phyloP scores from a whole-genome alignment of 352 stramenopile genomes.

The Pythium grandisporangium region DNA sequence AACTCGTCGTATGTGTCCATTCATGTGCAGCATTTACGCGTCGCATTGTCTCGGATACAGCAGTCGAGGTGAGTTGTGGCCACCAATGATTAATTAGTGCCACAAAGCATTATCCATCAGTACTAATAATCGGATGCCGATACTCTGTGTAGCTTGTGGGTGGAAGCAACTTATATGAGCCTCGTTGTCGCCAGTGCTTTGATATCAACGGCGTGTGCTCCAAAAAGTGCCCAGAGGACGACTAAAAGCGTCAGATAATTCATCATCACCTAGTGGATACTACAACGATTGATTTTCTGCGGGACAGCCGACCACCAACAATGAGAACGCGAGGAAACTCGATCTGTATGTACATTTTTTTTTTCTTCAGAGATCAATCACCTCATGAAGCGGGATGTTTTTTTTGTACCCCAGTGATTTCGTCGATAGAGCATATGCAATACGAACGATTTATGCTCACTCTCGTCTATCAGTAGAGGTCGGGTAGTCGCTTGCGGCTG shows the following conservation, averaged over 20 bases:
- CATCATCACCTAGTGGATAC: not conserved
- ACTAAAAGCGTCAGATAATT: not conserved
- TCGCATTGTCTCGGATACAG: conserved; percentile 56
- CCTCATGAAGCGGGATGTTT: no score
- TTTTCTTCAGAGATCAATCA: not conserved
- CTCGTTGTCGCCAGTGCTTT: conserved; percentile 73
- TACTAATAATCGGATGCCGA: no score
- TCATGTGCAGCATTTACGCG: conserved; percentile 50
- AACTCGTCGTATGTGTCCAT: not conserved
- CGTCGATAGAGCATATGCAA: no score
- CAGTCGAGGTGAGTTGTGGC: conserved; percentile 38
- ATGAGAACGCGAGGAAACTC: not conserved
- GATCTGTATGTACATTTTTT: not conserved
- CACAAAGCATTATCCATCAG: no score
- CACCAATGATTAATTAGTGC: not conserved
- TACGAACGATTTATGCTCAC: no score
- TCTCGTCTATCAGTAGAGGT: no score
- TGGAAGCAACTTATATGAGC: conserved; percentile 69
- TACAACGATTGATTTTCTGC: not conserved
- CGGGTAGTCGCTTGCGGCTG: no score
- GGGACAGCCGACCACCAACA: not conserved
- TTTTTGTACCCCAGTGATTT: no score
- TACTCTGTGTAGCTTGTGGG: conserved; percentile 45
- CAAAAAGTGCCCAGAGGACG: no score
- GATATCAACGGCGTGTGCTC: conserved; percentile 14